Evolutionary conservation across 2,329 filamentous ascomycete species (phyloP).

Genomic region (Ceratocystis cubensis): DNA sequence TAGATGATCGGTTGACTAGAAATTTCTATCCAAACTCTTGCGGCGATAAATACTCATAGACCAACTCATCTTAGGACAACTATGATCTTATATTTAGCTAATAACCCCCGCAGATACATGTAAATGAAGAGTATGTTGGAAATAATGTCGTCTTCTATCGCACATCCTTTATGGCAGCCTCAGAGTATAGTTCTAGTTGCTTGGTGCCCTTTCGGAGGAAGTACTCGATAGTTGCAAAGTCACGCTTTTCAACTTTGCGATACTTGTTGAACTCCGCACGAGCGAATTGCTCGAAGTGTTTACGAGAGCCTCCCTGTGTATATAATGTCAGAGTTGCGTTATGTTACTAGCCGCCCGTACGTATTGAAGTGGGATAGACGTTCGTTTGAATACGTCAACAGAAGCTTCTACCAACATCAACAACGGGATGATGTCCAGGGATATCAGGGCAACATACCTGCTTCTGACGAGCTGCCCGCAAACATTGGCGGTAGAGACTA

Average conservation of each 20-base stretch:
- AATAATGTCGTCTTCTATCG: slow-evolving; percentile 26
- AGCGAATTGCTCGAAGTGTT: slow-evolving; percentile 51
- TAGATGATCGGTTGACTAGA: neutral
- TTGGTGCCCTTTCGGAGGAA: slow-evolving; percentile 67
- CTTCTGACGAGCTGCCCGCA: slow-evolving; percentile 71
- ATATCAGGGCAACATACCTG: slow-evolving; percentile 41
- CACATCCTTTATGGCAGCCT: slow-evolving; percentile 68
- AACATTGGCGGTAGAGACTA: slow-evolving; percentile 70
- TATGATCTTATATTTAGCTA: too few species aligned
- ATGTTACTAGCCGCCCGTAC: too few species aligned
- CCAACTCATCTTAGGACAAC: neutral
- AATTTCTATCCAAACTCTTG: neutral
- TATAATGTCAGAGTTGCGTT: too few species aligned
- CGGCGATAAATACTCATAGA: neutral
- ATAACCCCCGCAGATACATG: too few species aligned
- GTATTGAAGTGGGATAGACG: neutral
- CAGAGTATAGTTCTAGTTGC: slow-evolving; percentile 72
- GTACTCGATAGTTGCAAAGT: slow-evolving; percentile 78
- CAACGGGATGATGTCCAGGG: neutral
- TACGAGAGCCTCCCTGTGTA: slow-evolving; percentile 31
- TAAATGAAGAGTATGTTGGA: too few species aligned
- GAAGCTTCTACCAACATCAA: neutral
- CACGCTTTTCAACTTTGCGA: slow-evolving; percentile 59
- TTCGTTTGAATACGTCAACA: neutral
- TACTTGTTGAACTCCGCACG: slow-evolving; percentile 67